Evolutionary conservation across 2,329 filamentous ascomycete genomes (phyloP).

Genomic region (Sarocladiaceae sp.): DNA sequence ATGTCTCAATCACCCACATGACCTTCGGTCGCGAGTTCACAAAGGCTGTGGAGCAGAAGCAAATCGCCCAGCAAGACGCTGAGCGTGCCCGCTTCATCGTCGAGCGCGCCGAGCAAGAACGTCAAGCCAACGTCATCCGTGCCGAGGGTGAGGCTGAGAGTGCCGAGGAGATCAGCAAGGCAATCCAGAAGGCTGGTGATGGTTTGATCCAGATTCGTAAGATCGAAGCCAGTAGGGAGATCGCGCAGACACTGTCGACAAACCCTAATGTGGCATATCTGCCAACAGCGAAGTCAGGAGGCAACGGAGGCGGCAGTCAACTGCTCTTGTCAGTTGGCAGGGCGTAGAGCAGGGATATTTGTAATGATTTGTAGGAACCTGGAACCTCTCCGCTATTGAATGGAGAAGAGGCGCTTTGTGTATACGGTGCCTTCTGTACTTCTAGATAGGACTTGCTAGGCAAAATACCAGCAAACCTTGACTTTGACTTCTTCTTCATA

Average conservation of each 20-base stretch:
- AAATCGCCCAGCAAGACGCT: constrained; percentile 98
- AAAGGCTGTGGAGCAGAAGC: constrained; percentile 98
- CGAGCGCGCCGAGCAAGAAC: constrained; percentile 97
- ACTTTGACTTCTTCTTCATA: constrained; percentile 12
- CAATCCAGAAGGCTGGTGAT: constrained; percentile 88
- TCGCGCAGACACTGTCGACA: constrained; percentile 79
- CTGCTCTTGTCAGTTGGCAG: constrained; percentile 50
- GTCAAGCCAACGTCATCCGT: constrained; percentile 96
- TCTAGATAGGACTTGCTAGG: constrained; percentile 23
- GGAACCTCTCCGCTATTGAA: constrained; percentile 27
- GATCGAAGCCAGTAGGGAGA: constrained; percentile 95
- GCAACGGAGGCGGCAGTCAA: constrained; percentile 54
- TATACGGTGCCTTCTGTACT: constrained; percentile 28
- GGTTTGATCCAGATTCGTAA: constrained; percentile 93
- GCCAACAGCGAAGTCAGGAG: constrained; percentile 50
- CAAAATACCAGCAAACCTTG: constrained; percentile 16
- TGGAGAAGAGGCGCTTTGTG: constrained; percentile 18
- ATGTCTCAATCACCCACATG: constrained; percentile 99
- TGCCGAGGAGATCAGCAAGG: constrained; percentile 91
- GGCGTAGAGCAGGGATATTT: constrained; percentile 22
- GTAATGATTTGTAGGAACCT: constrained; percentile 17
- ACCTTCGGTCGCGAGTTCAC: constrained; percentile 99
- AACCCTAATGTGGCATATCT: constrained; percentile 98
- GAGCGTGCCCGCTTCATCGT: constrained; percentile 97
- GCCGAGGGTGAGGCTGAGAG: constrained; percentile 97